These are phyloP conservation scores for Hypoxylon sp. DNA, from an alignment of 2,329 filamentous ascomycete genomes.

Conservation along the genomic window DNA sequence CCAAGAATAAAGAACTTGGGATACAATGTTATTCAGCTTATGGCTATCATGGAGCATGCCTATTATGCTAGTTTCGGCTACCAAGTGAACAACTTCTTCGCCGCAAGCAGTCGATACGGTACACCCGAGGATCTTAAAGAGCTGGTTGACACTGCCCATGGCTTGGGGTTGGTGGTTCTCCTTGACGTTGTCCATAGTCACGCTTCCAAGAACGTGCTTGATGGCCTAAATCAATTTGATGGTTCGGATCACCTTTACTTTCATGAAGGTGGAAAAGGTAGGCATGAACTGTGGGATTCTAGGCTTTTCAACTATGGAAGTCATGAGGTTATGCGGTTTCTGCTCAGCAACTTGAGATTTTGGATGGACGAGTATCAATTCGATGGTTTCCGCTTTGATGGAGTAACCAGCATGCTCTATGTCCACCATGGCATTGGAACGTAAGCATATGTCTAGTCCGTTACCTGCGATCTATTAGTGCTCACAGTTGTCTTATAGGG, in stretches of 20 bases:
- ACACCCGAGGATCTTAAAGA: constrained; percentile 95
- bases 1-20: constrained; percentile 90
- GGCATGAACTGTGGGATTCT: constrained; percentile 95
- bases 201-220: constrained; percentile 95
- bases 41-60: constrained; percentile 99
- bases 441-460: constrained; percentile 64
- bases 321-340: constrained; percentile 94
- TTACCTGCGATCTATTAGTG: neutral
- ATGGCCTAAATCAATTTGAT: constrained; percentile 96
- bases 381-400: constrained; percentile 97
- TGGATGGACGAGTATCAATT: constrained; percentile 99
- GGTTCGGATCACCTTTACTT: constrained; percentile 97
- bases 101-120: constrained; percentile 94
- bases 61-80: constrained; percentile 99
- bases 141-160: constrained; percentile 93
- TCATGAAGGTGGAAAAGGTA: constrained; percentile 85
- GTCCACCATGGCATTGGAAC: constrained; percentile 96
- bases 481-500: constrained; percentile 65
- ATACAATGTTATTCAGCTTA: constrained; percentile 98
- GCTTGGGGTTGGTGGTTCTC: constrained; percentile 89
- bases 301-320: constrained; percentile 96
- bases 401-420: constrained; percentile 99
- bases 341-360: constrained; percentile 94
- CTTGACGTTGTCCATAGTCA: constrained; percentile 98
- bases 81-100: constrained; percentile 99